Percentiles rank a stretch among this genome's conserved stretches.
phyloP scores from a whole-genome alignment of 2,329 filamentous ascomycete species.

The Xylaria digitata region DNA sequence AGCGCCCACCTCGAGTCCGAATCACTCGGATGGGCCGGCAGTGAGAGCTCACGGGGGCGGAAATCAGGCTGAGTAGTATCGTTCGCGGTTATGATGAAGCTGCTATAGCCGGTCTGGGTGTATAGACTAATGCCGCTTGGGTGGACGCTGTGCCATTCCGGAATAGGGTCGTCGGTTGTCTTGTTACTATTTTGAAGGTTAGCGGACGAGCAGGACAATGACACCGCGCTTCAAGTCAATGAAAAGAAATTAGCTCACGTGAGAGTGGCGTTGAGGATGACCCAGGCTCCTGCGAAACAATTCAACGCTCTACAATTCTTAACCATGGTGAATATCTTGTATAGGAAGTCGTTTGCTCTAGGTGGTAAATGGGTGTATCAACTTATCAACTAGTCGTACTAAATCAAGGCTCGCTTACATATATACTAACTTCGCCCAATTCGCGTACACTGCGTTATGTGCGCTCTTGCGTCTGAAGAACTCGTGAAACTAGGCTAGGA shows the following conservation, averaged over 20 bases:
- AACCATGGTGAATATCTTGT: not conserved
- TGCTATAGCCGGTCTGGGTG: not conserved
- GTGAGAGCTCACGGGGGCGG: not conserved
- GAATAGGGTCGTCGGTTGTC: not conserved
- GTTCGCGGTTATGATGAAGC: not conserved
- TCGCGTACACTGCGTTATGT: too few species aligned
- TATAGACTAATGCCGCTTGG: not conserved
- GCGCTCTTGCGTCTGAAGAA: not conserved
- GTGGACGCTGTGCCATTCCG: not conserved
- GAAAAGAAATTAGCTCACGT: not conserved
- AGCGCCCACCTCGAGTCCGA: not conserved
- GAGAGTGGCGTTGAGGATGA: constrained; percentile 3
- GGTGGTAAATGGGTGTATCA: not conserved
- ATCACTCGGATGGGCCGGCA: not conserved
- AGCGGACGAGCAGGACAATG: too few species aligned
- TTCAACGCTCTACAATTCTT: not conserved
- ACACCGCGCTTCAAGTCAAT: not conserved
- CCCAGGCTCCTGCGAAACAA: constrained; percentile 3
- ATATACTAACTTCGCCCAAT: not conserved
- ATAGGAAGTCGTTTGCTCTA: not conserved
- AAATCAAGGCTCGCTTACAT: not conserved
- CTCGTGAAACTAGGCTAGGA: not conserved
- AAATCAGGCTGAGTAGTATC: not conserved
- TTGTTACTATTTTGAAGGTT: not conserved
- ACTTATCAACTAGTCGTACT: not conserved